These are phyloP conservation scores for Aristolochia californica DNA, from an alignment of 164 flowering plant genomes.

Conservation along the genomic window DNA sequence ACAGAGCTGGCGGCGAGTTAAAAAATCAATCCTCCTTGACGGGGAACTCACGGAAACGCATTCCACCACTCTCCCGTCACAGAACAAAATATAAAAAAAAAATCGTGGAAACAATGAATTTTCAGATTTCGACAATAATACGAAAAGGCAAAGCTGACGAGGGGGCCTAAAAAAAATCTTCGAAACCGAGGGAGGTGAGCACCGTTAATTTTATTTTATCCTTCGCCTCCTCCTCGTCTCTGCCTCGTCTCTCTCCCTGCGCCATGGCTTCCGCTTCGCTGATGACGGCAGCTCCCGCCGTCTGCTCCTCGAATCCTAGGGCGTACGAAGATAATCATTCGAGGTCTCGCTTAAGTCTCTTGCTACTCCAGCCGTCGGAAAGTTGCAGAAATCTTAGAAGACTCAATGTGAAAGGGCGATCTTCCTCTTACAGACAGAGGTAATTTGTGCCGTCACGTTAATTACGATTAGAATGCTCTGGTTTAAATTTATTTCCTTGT, in stretches of 20 bases:
- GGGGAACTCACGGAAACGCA: too few species aligned
- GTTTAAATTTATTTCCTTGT: not conserved
- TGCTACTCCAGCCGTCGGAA: not conserved
- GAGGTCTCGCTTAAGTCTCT: not conserved
- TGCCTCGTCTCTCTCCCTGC: not conserved
- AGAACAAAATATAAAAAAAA: too few species aligned
- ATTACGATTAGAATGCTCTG: not conserved
- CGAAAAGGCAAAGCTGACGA: too few species aligned
- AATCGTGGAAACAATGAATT: too few species aligned
- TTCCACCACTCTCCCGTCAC: too few species aligned
- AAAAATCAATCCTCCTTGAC: too few species aligned
- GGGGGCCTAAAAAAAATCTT: conserved; percentile 1
- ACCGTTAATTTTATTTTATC: not conserved
- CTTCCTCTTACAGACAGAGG: conserved; percentile 1
- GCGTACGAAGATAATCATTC: not conserved
- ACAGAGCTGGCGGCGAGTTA: too few species aligned
- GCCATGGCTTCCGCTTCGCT: conserved; percentile 5
- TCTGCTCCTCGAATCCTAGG: conserved; percentile 3
- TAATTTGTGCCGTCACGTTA: not conserved
- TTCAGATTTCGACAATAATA: too few species aligned
- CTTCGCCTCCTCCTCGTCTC: not conserved
- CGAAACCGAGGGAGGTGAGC: not conserved
- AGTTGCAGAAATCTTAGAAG: not conserved
- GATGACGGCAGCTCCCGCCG: conserved; percentile 2
- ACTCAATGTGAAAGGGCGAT: not conserved